Base-by-base conservation (phyloP, 768 basidiomycete genomes). In the Macrolepiota albuminosa region DNA sequence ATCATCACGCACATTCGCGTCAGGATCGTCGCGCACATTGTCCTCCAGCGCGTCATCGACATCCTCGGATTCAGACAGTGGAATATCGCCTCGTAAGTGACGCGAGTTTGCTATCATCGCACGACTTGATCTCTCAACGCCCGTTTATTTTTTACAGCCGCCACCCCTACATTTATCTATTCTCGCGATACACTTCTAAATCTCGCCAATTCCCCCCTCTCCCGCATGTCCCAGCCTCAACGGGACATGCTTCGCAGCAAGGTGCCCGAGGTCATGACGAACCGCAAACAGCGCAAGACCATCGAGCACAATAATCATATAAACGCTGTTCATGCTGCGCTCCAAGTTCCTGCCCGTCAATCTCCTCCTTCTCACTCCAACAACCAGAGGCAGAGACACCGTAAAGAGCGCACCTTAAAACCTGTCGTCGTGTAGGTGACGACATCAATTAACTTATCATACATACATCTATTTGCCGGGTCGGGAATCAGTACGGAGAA, bases 231-330 rank as follows among this genome's bases (percentile, higher is more conserved):
- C 1, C 55, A 62, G 9, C 59, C 67, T 50, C 65, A 61, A 36
- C 68, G 68, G 34, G 71, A 70, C 31, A 53, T 39, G 4, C 58
- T 73, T n/a, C 67, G 71, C 29, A 64, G 46, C 29, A 55, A 59
- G 4, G 61, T 70, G 45, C 71, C 71, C 8, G 69, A 70, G 48
- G 59, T 71, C 51, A 59, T 70, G 33, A 67, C 70, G 18, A 71
- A 69, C 57, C 63, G 71, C 46, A 71, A 68, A 59, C 68, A 69
- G 49, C 62, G 70, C 54, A 72, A 70, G 61, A 63, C 67, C 40
- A 67, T 72, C 34, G 71, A 71, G 57, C 69, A 66, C 45, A 64
- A 64, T 24, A 67, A 67, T 14, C 55, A 64, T 18, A 40, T 57
- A 13, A 34, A 51, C 47, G 18, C 49, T 31, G 45, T 53, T 11